Evolutionary conservation across 148 eudicot species (phyloP), one percentile per base, ranked within the genome.

Genomic region (Suaeda aralocaspica): DNA sequence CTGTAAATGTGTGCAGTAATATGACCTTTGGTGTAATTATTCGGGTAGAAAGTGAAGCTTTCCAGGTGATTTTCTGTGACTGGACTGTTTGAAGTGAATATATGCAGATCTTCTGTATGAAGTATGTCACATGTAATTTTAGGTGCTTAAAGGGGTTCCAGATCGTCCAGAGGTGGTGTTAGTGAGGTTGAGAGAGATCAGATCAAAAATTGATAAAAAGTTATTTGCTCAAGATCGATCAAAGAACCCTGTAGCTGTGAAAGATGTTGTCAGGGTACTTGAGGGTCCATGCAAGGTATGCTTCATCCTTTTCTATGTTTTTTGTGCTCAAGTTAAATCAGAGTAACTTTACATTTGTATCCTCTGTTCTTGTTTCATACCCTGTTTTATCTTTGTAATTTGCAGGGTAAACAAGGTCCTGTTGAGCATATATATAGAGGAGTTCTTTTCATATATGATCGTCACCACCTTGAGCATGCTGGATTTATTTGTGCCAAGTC

Each of bases 401-500:
- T 78, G 64, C 82, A 94, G 98, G 99, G 97, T 19, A 91, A 89
- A 75, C 99, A 94, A 85, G 99, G 99, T 70, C 95, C 99, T 44
- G 92, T 94, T 56, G 97, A 94, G 72, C 97, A 94, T 78, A 94
- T 94, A 22, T 89, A 56, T 77, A 83, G 80, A 74, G 96, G 97
- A 59, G 77, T 87, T 56, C 70, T 94, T 42, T 94, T 94, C 78
- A 78, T 94, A 64, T 87, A 64, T 49, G 99, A 94, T 75, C 92
- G 99, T 15, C 97, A 91, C 78, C 99, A 94, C 73, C 97, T 91
- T 49, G 99, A 94, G 81, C 99, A 94, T 76, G 99, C 99, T 56
- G 99, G 99, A 70, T 94, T 89, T 75, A 87, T 94, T 21, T 94
- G 99, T 79, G 97, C 87, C 49, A 94, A 89, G 70, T 79, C 99